These are phyloP conservation scores for Peribolospora baueri DNA, from an alignment of 768 basidiomycete species.

Conservation along the genomic window DNA sequence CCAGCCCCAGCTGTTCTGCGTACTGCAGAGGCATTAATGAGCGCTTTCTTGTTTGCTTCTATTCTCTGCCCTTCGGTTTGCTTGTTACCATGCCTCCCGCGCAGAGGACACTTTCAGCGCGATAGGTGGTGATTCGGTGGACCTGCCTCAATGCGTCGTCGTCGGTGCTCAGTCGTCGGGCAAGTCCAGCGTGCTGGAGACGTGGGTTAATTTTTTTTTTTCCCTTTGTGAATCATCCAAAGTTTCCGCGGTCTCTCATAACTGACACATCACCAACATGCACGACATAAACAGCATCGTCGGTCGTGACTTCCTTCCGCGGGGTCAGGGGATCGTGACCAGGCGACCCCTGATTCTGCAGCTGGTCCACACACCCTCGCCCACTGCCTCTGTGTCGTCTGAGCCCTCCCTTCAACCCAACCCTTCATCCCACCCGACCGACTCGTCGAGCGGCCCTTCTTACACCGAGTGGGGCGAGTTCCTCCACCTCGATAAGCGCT, in stretches of 20 bases:
- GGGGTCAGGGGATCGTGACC: conserved; percentile 64
- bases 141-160: conserved; percentile 25
- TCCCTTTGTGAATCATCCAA: too few species aligned
- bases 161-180: conserved; percentile 81
- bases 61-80: too few species aligned
- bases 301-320: conserved; percentile 35
- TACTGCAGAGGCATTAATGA: too few species aligned
- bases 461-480: conserved; percentile 76
- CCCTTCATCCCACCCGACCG: conserved; percentile 8
- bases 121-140: conserved; percentile 22
- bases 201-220: too few species aligned
- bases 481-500: conserved; percentile 81
- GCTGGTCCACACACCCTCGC: conserved; percentile 64
- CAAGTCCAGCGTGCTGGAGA: conserved; percentile 51
- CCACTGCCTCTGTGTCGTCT: conserved; percentile 21
- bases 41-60: too few species aligned
- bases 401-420: conserved; percentile 19
- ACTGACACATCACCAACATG: background rate
- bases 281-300: conserved; percentile 40
- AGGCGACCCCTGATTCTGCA: conserved; percentile 85
- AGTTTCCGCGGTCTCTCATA: background rate
- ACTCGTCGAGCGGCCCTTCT: background rate
- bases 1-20: too few species aligned
- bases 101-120: background rate
- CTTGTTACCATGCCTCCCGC: too few species aligned